Evolutionary conservation across 2,329 filamentous ascomycete species (phyloP), one percentile per base, ranked within the genome.

Genomic region (Byssothecium circinans): DNA sequence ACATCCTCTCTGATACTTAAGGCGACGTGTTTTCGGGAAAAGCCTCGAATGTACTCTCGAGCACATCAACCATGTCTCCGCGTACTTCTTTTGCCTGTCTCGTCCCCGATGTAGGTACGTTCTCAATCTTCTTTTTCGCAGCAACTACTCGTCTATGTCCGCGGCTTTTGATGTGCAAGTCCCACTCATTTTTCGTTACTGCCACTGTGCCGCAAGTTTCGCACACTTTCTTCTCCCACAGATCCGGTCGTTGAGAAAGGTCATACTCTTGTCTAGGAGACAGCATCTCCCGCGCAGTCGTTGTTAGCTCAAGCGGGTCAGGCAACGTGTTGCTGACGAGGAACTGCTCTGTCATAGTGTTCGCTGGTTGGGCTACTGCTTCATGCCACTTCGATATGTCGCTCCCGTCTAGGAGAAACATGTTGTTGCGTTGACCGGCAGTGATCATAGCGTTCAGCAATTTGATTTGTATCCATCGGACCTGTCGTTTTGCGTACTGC

Each of bases 401-500:
- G 2, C 87, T 90, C 53, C 88, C 88, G 70, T 99, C 89, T 1
- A 97, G 73, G 2, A 97, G 72, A 66, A 88, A 97, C 1, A 96
- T 75, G 29, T 75, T 81, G 18, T 80, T 69, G 41, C 76, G 71
- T 14, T 77, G 71, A 2, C 73, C 77, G 29, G 81, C 77, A 15
- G 82, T 79, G 30, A 74, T 77, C 22, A 94, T 74, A 1, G 85
- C 82, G 8, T 86, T 84, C 34, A 94, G 79, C 20, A 95, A 80
- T 64, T 95, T 95, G 57, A 86, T 82, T 14, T 86, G 82, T 45
- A 97, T 95, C 90, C 91, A 99, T 49, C 86, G 83, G 15, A 89
- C 75, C 68, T 99, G 94, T 7, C 87, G 83, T 51, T 84, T 88
- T 2, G 92, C 89, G 64, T 99, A 99, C 57, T 91, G 89, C 8